Percentiles rank a stretch among this genome's conserved stretches.
phyloP scores from a whole-genome alignment of 2,329 filamentous ascomycete species.

The Trichoderma aggressivum region DNA sequence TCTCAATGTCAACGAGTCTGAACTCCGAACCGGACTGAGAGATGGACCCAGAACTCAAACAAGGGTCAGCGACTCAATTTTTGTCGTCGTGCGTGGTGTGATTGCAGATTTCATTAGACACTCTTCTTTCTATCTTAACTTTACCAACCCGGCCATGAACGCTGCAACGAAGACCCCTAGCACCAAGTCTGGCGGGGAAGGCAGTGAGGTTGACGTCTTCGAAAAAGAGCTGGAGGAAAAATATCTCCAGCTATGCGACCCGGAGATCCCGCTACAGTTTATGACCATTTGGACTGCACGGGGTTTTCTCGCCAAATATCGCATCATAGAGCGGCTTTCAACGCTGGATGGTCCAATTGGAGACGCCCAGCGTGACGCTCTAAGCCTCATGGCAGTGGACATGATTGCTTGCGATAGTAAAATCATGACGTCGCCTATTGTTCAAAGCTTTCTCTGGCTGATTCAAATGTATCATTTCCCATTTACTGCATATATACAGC shows the following conservation, averaged over 20 bases:
- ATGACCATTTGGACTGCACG: background rate
- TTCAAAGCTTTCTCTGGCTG: conserved; percentile 38
- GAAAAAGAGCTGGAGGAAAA: background rate
- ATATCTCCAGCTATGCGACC: background rate
- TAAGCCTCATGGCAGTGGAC: background rate
- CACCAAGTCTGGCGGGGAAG: background rate
- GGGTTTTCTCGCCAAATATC: background rate
- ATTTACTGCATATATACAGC: conserved; percentile 39
- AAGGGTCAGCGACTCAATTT: background rate
- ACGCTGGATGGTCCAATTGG: background rate
- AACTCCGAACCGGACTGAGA: conserved; percentile 22
- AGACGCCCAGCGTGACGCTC: background rate
- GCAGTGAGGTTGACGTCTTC: background rate
- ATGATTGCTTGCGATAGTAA: background rate
- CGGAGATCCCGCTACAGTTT: background rate
- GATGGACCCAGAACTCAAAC: background rate
- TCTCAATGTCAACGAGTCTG: conserved; percentile 44
- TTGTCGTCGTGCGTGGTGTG: background rate
- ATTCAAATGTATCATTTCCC: conserved; percentile 35
- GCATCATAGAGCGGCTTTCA: background rate
- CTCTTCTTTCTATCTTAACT: background rate
- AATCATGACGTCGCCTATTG: conserved; percentile 28
- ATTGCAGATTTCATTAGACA: conserved; percentile 25
- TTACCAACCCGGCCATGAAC: background rate
- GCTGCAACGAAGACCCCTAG: background rate